Evolutionary conservation across 805 yeast genomes (phyloP), one percentile per base, ranked within the genome.

Genomic region (Candida namnaoensis): DNA sequence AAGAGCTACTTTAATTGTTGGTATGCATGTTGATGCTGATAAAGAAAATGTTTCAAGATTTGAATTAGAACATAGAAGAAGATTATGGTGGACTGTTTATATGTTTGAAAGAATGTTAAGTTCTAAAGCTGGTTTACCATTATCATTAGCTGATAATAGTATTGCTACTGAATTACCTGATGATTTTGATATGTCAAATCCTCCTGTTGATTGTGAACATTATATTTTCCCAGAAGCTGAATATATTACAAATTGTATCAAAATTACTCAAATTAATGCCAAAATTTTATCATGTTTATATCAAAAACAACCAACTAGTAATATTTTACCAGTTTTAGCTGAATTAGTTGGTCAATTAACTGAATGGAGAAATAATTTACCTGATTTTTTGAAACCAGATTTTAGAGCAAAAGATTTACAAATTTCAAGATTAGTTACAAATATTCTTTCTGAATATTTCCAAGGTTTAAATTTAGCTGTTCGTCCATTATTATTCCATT

Each of bases 21-120:
- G 95, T 3, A 73, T 82, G 78, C 95, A 84, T 57, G 93, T 84
- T 3, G 93, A 84, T 61, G 80, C 87, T 7, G 90, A 82, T 45
- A 76, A 78, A 50, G 87, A 79, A 47, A 76, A 70, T 32, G 66
- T 84, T 15, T 69, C 79, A 32, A 69, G 78, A 47, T 74, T 75
- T 50, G 91, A 82, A 66, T 79, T 83, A 49, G 95, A 90, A 49
- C 88, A 85, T 58, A 71, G 95, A 40, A 73, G 95, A 54, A 74
- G 90, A 44, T 61, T 87, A 32, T 88, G 91, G 67, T 88, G 96
- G 96, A 81, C 88, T 35, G 78, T 82, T 30, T 88, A 86, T 61
- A 77, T 81, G 60, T 75, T 86, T 50, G 97, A 88, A 62, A 64
- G 91, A 58, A 83, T 84, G 91, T 61, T 84, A 35, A 81, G 88